Evolutionary conservation across 2,329 filamentous ascomycete genomes (phyloP).

Genomic region (Beauveria brongniartii): DNA sequence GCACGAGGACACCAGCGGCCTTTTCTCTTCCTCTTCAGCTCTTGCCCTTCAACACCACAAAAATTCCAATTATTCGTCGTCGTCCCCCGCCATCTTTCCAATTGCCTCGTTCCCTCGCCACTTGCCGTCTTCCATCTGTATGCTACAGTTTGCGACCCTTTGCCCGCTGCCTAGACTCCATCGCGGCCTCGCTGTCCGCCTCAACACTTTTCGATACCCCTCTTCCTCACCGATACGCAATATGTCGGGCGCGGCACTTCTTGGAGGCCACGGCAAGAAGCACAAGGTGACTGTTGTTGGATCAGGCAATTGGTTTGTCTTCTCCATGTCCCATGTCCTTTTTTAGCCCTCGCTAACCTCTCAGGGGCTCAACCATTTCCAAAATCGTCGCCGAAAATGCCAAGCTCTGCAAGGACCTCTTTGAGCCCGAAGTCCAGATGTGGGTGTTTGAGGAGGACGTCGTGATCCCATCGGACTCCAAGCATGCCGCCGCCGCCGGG

Average conservation of each 20-base stretch:
- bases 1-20: neutral
- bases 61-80: neutral
- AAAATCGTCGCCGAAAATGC: slow-evolving; percentile 97
- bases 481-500: slow-evolving; percentile 53
- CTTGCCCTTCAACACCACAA: neutral
- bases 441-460: slow-evolving; percentile 98
- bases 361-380: slow-evolving; percentile 89
- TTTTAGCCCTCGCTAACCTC: neutral
- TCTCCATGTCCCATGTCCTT: neutral
- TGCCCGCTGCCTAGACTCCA: slow-evolving; percentile 1
- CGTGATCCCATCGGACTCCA: slow-evolving; percentile 60
- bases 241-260: slow-evolving; percentile 24
- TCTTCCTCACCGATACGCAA: slow-evolving; percentile 16
- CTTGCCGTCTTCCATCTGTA: neutral
- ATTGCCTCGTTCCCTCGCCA: neutral
- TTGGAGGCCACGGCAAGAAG: slow-evolving; percentile 54
- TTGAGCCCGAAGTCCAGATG: slow-evolving; percentile 90
- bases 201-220: slow-evolving; percentile 5
- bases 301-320: slow-evolving; percentile 82
- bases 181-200: neutral
- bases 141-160: neutral
- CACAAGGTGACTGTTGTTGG: slow-evolving; percentile 93
- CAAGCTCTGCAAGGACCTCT: slow-evolving; percentile 65
- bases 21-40: neutral
- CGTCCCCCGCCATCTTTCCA: neutral